Base-by-base conservation (phyloP, 108 stramenopile species). In the Nitzschia sp. region DNA sequence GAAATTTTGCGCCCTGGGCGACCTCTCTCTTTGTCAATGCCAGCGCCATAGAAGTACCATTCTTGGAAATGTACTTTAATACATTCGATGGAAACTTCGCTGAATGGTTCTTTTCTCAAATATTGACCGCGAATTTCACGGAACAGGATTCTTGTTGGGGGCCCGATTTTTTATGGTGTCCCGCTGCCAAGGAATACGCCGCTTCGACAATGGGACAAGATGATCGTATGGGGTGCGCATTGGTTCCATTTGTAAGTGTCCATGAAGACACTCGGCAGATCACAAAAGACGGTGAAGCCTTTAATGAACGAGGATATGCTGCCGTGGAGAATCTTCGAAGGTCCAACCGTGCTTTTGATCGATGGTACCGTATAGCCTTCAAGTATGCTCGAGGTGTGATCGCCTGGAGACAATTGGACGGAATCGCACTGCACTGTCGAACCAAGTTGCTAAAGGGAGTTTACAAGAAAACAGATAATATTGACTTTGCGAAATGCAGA, bases 31-130 rank as follows among this genome's bases (percentile, higher is more conserved):
- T 61, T 61, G 60, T 61, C 22, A 25, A 25, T n/a, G 26, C 21
- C 17, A 2, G 25, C 13, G 22, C 25, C 15, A 17, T 68, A 2
- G 30, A 46, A 47, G 56, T 68, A 25, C 66, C 66, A 35, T 68
- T 68, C 34, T 46, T 73, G 31, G 72, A 67, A 33, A 48, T 59
- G 48, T 68, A 73, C 29, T 68, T 73, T 30, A 35, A 54, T 34
- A 41, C 68, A 16, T 55, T 73, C 54, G 66, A 73, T 66, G 55
- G 52, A 9, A 28, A 57, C 27, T 73, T 52, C 36, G 64, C 65
- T 21, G 32, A 46, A 23, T 58, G 66, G 65, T 66, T 57, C 45
- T 73, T 73, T 73, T 52, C 53, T 1, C 53, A 54, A 35, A 41
- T 66, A 1, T 32, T 66, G 54, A 45, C 47, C 27, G 29, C 9